phyloP scores from a whole-genome alignment of 1,284 basidiomycete species.

The Cystobasidiaceae sp. region DNA sequence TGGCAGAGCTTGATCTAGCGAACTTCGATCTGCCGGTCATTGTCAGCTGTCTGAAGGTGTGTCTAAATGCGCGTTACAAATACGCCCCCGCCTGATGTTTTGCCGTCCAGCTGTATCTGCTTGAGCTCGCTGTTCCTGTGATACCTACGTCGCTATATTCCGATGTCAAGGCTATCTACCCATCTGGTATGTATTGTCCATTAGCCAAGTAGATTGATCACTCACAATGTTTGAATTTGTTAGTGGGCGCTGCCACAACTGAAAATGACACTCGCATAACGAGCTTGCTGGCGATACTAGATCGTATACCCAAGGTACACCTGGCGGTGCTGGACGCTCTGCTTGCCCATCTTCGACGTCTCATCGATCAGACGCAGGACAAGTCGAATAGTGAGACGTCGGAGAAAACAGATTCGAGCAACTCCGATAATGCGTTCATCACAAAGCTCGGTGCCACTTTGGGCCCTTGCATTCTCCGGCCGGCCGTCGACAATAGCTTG shows the following conservation, averaged over 20 bases:
- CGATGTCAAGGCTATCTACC: conserved; percentile 36
- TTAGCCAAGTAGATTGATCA: background rate
- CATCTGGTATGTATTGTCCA: conserved; percentile 27
- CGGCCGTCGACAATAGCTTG: conserved; percentile 24
- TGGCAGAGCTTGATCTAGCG: conserved; percentile 3
- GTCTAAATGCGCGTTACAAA: background rate
- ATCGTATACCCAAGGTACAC: conserved; percentile 28
- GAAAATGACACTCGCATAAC: background rate
- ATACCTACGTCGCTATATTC: conserved; percentile 33
- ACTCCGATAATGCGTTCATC: conserved; percentile 33
- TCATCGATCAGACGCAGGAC: conserved; percentile 10
- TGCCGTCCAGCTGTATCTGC: conserved; percentile 34
- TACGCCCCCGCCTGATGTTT: background rate
- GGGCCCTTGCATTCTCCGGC: conserved; percentile 32
- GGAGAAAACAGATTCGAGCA: background rate
- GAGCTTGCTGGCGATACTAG: conserved; percentile 2
- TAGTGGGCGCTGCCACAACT: conserved; percentile 11
- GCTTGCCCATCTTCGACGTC: conserved; percentile 31
- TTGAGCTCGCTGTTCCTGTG: conserved; percentile 38
- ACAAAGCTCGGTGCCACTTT: conserved; percentile 39
- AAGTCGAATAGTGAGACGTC: background rate
- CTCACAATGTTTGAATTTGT: background rate
- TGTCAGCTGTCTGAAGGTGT: conserved; percentile 36
- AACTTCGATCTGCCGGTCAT: conserved; percentile 37
- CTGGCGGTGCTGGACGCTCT: conserved; percentile 31